A percentile compares a stretch with the other conserved stretches of the same genome.
Evolutionary conservation across 179 eudicot genomes (phyloP).

Genomic region (Sideroxylon spinosum): DNA sequence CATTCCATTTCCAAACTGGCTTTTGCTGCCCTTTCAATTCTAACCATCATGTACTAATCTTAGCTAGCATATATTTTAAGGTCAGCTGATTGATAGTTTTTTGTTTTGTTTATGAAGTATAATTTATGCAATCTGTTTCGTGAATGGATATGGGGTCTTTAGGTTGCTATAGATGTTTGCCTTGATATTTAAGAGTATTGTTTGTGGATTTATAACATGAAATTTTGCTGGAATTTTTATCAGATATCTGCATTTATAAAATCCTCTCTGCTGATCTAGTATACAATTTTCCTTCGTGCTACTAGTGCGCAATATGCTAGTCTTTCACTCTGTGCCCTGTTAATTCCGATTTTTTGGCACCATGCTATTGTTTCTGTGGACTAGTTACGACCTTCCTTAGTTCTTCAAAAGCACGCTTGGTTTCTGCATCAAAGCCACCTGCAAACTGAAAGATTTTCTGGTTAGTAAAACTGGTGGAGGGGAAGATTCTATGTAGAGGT

Average conservation of each 20-base stretch:
- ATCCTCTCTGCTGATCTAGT: constrained; percentile 12
- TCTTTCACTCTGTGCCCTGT: not conserved
- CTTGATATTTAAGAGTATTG: not conserved
- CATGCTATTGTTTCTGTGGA: constrained; percentile 17
- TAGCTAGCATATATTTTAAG: not conserved
- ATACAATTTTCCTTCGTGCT: constrained; percentile 13
- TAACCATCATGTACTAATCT: not conserved
- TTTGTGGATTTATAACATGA: not conserved
- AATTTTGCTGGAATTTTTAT: not conserved
- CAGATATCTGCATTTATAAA: not conserved
- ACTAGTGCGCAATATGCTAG: constrained; percentile 1
- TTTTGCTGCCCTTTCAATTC: not conserved
- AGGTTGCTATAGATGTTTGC: not conserved
- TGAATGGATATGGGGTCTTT: not conserved
- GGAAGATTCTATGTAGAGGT: not conserved
- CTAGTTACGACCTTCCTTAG: constrained; percentile 28
- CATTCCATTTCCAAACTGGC: not conserved
- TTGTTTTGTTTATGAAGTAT: not conserved
- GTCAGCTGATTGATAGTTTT: not conserved
- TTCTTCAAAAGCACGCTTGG: constrained; percentile 51
- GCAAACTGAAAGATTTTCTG: constrained; percentile 46
- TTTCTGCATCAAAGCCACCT: constrained; percentile 66
- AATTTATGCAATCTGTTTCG: not conserved
- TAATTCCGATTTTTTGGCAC: not conserved
- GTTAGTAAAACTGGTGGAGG: constrained; percentile 1